These are phyloP conservation scores for Fusarium albosuccineum DNA, from an alignment of 2,329 filamentous ascomycete genomes.

Conservation along the genomic window DNA sequence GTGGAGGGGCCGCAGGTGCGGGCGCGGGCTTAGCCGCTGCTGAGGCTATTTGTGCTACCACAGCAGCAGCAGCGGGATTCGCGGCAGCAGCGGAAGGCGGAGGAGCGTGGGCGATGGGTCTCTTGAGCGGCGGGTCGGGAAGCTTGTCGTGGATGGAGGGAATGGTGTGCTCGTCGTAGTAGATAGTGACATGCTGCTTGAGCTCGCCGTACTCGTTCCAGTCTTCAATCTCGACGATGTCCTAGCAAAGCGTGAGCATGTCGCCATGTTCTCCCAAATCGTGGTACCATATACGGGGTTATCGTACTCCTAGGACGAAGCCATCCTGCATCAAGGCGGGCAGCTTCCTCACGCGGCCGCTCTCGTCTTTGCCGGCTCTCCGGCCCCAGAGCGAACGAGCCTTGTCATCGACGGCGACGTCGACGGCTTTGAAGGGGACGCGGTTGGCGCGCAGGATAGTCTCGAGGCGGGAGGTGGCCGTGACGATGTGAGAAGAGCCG, in stretches of 20 bases:
- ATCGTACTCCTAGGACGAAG: slow-evolving; percentile 83
- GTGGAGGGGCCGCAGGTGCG: slow-evolving; percentile 41
- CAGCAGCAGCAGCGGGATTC: slow-evolving; percentile 42
- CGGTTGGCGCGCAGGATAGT: slow-evolving; percentile 96
- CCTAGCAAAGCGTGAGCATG: slow-evolving; percentile 63
- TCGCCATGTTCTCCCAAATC: background rate
- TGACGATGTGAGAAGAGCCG: slow-evolving; percentile 95
- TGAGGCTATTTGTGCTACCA: slow-evolving; percentile 5
- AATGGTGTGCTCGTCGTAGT: slow-evolving; percentile 72
- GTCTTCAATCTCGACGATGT: slow-evolving; percentile 93
- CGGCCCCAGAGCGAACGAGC: slow-evolving; percentile 91
- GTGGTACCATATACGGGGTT: background rate
- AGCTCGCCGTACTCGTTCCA: slow-evolving; percentile 99
- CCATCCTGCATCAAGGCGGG: slow-evolving; percentile 91
- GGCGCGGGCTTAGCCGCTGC: slow-evolving; percentile 25
- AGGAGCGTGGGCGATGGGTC: slow-evolving; percentile 48
- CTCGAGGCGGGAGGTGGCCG: slow-evolving; percentile 93
- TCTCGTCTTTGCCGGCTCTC: slow-evolving; percentile 78
- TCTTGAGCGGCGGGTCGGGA: slow-evolving; percentile 50
- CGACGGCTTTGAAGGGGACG: slow-evolving; percentile 92
- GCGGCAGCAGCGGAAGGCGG: slow-evolving; percentile 34
- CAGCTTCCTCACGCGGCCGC: slow-evolving; percentile 77
- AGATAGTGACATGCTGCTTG: slow-evolving; percentile 82
- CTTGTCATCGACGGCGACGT: slow-evolving; percentile 90
- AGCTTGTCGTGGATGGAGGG: slow-evolving; percentile 67